Evolutionary conservation across 257 asterid genomes (phyloP), one percentile per base, ranked within the genome.

Genomic region (Solanum paucissectum): DNA sequence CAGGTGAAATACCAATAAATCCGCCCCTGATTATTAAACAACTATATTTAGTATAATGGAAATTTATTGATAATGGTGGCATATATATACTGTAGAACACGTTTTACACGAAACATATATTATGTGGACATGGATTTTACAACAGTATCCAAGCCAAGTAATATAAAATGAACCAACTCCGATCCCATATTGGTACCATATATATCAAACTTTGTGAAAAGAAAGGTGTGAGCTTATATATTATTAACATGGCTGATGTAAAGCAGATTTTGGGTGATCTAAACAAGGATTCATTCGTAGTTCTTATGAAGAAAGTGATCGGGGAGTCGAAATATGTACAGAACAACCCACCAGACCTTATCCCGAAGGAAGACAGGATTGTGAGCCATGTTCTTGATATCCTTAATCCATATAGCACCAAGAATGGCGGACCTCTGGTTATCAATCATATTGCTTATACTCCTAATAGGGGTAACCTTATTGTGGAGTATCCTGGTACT

Each of bases 401-500:
- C 86, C 99, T 96, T 91, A 92, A 90, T 86, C 98, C 98, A 13
- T 90, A 75, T 92, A 93, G 96, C 90, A 92, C 96, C 89, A 92
- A 88, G 16, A 95, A 92, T 23, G 98, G 98, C 40, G 99, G 98
- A 14, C 98, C 99, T 2, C 94, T 96, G n/a, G 38, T 93, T 4
- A 90, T 96, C 74, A 95, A 93, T 68, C 98, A 96, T 86, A 94
- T 92, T 75, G n/a, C 95, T 4, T 96, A 95, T 92, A 94, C 92
- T 91, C 94, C 99, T 85, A 93, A 93, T 18, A 92, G 99, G 89
- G 98, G 99, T 13, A 96, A 96, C 55, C 97, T 96, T 62, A 94
- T 96, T 83, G 99, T 96, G 21, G 98, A 96, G 92, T 96, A 94
- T 58, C 99, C 98, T 5, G 99, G 99, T 76, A 94, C 98, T 81